phyloP scores from a whole-genome alignment of 495 filamentous ascomycete genomes.

The Oidiodendron maius region DNA sequence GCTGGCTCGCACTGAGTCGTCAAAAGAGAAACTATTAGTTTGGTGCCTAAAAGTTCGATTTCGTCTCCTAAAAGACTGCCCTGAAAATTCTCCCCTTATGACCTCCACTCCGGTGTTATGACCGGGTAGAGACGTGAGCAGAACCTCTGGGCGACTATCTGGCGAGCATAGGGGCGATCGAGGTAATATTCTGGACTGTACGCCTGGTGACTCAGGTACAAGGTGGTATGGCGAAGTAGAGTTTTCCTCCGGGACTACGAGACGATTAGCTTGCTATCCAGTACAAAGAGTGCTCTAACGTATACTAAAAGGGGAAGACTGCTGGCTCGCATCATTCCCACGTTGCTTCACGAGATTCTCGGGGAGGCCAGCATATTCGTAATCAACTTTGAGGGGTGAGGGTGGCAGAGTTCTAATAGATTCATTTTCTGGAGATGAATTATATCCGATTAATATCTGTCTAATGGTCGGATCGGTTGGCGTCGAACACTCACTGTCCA shows the following conservation, averaged over 20 bases:
- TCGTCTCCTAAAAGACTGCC: conserved; percentile 17
- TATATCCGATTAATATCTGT: neutral
- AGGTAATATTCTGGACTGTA: conserved; percentile 9
- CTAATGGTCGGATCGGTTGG: neutral
- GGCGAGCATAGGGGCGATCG: conserved; percentile 22
- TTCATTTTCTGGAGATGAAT: conserved; percentile 13
- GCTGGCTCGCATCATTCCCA: neutral
- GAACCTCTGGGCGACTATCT: conserved; percentile 13
- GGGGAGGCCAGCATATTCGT: conserved; percentile 21
- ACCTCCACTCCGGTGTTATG: no score
- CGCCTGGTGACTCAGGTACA: conserved; percentile 1
- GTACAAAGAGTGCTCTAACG: neutral
- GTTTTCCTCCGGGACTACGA: conserved; percentile 16
- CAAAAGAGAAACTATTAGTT: conserved; percentile 24
- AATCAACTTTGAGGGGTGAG: conserved; percentile 13
- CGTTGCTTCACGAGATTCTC: conserved; percentile 6
- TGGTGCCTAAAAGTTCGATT: conserved; percentile 15
- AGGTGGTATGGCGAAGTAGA: conserved; percentile 11
- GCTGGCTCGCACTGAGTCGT: conserved; percentile 20
- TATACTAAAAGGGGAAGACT: conserved; percentile 19
- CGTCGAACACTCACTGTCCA: neutral
- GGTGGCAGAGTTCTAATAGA: conserved; percentile 6
- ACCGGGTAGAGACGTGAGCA: no score
- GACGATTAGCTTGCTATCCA: neutral
- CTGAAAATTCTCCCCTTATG: no score